phyloP scores from a whole-genome alignment of 768 basidiomycete genomes.

The Chalciporus chontae region DNA sequence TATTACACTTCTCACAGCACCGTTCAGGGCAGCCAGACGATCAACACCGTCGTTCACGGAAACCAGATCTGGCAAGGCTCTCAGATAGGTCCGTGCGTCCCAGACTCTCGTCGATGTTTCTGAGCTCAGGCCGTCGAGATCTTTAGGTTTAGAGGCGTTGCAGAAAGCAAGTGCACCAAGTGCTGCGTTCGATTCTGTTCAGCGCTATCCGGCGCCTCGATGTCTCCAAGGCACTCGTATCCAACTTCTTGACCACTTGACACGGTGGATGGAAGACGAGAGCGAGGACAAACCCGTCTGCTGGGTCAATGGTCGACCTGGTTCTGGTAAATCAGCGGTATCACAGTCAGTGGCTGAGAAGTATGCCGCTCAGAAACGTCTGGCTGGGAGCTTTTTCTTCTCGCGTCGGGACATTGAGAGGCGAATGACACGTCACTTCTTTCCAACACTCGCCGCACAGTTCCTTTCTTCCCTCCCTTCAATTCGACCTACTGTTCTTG shows the following conservation, averaged over 20 bases:
- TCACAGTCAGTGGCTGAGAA: slow-evolving; percentile 27
- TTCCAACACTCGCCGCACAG: slow-evolving; percentile 32
- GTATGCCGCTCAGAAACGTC: slow-evolving; percentile 11
- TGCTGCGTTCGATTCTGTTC: slow-evolving; percentile 10
- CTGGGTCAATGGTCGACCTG: slow-evolving; percentile 21
- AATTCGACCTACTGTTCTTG: slow-evolving; percentile 11
- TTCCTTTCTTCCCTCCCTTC: slow-evolving; percentile 17
- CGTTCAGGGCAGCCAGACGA: slow-evolving; percentile 14
- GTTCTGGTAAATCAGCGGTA: slow-evolving; percentile 21
- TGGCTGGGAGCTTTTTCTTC: slow-evolving; percentile 35
- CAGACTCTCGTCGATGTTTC: neutral
- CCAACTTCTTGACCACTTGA: slow-evolving; percentile 6
- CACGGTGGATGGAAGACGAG: slow-evolving; percentile 7
- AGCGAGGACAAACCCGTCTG: slow-evolving; percentile 5
- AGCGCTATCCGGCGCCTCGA: slow-evolving; percentile 6
- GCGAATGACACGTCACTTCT: slow-evolving; percentile 18
- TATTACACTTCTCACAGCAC: slow-evolving; percentile 1
- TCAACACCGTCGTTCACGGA: slow-evolving; percentile 15
- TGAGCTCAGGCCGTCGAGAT: neutral
- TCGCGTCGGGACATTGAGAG: slow-evolving; percentile 20
- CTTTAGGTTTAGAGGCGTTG: slow-evolving; percentile 5
- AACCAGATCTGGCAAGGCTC: slow-evolving; percentile 11
- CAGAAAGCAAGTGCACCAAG: slow-evolving; percentile 11
- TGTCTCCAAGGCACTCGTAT: slow-evolving; percentile 15
- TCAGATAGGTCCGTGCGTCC: neutral